These are phyloP conservation scores for Boeremia exigua DNA, from an alignment of 2,329 filamentous ascomycete genomes.

Conservation along the genomic window DNA sequence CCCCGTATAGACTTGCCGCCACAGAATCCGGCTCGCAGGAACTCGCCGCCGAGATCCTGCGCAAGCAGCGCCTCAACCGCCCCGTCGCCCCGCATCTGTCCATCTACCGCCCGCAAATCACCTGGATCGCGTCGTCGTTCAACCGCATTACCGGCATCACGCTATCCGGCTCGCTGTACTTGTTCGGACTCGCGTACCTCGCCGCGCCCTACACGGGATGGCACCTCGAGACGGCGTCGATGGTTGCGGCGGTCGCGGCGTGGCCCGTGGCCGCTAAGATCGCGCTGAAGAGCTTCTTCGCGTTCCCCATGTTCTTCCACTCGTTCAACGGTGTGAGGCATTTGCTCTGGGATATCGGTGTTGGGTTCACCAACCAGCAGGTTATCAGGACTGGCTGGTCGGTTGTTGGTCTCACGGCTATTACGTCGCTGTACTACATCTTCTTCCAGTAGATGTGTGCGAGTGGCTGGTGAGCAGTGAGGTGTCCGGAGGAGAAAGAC, in stretches of 20 bases:
- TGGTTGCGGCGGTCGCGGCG: slow-evolving; percentile 69
- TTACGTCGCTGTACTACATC: slow-evolving; percentile 43
- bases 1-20: slow-evolving; percentile 52
- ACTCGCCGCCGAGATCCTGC: slow-evolving; percentile 71
- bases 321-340: slow-evolving; percentile 73
- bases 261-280: slow-evolving; percentile 67
- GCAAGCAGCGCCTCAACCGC: slow-evolving; percentile 78
- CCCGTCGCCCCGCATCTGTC: slow-evolving; percentile 83
- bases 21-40: slow-evolving; percentile 63
- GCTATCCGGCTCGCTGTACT: slow-evolving; percentile 77
- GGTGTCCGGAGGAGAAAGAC: background rate
- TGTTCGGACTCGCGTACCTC: slow-evolving; percentile 82
- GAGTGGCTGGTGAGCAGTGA: background rate
- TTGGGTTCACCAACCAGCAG: slow-evolving; percentile 66
- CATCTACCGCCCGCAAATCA: slow-evolving; percentile 88
- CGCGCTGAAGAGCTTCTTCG: slow-evolving; percentile 63
- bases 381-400: slow-evolving; percentile 71
- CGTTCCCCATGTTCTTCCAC: slow-evolving; percentile 73
- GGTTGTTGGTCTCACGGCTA: slow-evolving; percentile 63
- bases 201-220: slow-evolving; percentile 76
- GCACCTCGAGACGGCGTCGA: slow-evolving; percentile 68
- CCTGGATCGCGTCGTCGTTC: slow-evolving; percentile 76
- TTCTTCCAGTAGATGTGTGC: slow-evolving; percentile 26
- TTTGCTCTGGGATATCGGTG: slow-evolving; percentile 72
- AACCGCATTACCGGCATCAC: slow-evolving; percentile 83